phyloP scores from a whole-genome alignment of 257 asterid genomes.

The Coffea canephora region DNA sequence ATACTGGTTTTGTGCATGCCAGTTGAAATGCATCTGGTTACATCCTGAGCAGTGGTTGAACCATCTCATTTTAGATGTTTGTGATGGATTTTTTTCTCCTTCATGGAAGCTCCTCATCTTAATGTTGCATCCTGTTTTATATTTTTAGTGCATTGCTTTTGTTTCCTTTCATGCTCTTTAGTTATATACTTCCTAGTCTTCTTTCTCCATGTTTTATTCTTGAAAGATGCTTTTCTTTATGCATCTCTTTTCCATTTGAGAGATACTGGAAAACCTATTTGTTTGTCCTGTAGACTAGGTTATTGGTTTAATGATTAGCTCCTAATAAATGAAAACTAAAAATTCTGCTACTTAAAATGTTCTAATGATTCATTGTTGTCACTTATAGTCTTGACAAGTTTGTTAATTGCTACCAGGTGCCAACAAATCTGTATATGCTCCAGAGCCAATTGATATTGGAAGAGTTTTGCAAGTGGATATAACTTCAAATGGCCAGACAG shows the following conservation, averaged over 20 bases:
- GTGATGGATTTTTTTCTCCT: background rate
- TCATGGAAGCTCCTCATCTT: background rate
- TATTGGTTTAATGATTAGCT: background rate
- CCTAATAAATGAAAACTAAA: background rate
- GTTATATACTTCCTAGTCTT: background rate
- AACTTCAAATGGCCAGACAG: conserved; percentile 39
- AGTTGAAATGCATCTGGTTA: background rate
- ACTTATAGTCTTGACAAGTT: background rate
- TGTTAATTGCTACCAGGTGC: conserved; percentile 52
- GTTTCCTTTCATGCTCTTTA: background rate
- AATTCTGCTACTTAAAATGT: background rate
- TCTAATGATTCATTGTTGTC: background rate
- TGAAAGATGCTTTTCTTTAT: background rate
- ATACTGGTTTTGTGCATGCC: background rate
- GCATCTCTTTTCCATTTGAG: background rate
- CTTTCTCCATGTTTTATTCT: background rate
- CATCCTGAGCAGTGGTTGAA: background rate
- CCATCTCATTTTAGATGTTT: background rate
- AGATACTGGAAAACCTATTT: background rate
- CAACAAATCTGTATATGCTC: conserved; percentile 77
- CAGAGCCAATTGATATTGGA: conserved; percentile 95
- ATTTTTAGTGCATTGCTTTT: background rate
- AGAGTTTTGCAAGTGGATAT: conserved; percentile 79
- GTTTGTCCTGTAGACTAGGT: background rate
- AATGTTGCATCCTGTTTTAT: no score